phyloP scores from a whole-genome alignment of 2,329 filamentous ascomycete genomes.

The Trichophyton simii region DNA sequence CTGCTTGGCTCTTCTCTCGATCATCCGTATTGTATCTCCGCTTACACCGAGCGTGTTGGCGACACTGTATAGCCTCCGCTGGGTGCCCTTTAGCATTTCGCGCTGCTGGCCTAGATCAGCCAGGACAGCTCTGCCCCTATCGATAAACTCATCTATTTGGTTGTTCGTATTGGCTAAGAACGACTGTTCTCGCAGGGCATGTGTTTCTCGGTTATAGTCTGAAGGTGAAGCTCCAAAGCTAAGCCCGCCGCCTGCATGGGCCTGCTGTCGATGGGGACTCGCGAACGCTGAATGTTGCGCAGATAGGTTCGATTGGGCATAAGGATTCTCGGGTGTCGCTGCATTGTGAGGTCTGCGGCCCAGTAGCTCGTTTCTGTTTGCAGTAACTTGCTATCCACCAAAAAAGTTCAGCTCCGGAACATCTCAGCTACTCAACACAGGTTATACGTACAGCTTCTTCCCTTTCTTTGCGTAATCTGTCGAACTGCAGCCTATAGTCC shows the following conservation, averaged over 20 bases:
- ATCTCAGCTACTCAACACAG: neutral
- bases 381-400: constrained; percentile 39
- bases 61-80: constrained; percentile 79
- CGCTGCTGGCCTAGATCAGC: constrained; percentile 79
- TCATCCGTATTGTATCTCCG: constrained; percentile 93
- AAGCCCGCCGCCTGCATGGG: constrained; percentile 27
- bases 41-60: constrained; percentile 88
- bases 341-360: constrained; percentile 68
- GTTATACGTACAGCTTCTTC: constrained; percentile 52
- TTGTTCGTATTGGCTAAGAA: constrained; percentile 74
- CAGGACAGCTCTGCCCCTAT: constrained; percentile 77
- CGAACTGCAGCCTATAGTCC: constrained; percentile 67
- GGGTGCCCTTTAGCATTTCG: constrained; percentile 90
- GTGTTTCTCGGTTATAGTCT: constrained; percentile 60
- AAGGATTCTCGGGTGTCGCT: constrained; percentile 85
- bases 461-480: constrained; percentile 59
- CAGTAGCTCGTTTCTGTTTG: constrained; percentile 69
- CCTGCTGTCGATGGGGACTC: constrained; percentile 16
- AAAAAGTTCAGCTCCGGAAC: neutral
- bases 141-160: constrained; percentile 87
- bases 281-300: constrained; percentile 32
- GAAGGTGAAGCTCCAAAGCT: constrained; percentile 35
- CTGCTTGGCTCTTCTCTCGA: constrained; percentile 79
- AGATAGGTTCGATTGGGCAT: constrained; percentile 49
- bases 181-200: constrained; percentile 76